phyloP scores from a whole-genome alignment of 163 green algal species.

The Prototheca wickerhamii region DNA sequence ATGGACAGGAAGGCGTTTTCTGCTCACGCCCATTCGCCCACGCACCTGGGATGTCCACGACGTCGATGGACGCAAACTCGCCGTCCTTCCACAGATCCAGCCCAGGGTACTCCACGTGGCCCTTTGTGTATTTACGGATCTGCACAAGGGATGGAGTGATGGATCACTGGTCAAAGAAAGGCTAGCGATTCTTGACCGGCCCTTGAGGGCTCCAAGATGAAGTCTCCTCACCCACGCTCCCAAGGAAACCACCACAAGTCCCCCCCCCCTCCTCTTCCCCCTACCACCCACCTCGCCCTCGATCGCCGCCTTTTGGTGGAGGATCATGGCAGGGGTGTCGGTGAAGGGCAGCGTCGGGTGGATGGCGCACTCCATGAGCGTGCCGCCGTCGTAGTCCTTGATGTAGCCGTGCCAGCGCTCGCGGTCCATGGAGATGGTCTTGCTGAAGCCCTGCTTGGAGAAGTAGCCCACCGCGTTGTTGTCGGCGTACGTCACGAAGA shows the following conservation, averaged over 20 bases:
- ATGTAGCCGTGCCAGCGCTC: slow-evolving; percentile 86
- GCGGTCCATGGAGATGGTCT: slow-evolving; percentile 52
- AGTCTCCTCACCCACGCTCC: neutral
- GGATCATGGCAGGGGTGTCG: slow-evolving; percentile 42
- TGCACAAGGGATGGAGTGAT: neutral
- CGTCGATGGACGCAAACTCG: neutral
- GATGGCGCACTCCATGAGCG: slow-evolving; percentile 93
- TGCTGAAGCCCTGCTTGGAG: slow-evolving; percentile 85
- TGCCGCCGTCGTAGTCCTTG: slow-evolving; percentile 98
- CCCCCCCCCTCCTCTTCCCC: neutral
- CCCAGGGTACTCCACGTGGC: neutral
- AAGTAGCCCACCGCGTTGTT: slow-evolving; percentile 99
- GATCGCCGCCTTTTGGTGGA: slow-evolving; percentile 43
- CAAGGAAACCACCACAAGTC: neutral
- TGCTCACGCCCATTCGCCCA: neutral
- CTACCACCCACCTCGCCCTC: slow-evolving; percentile 53
- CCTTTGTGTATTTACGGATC: neutral
- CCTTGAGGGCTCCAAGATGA: neutral
- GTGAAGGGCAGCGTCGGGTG: slow-evolving; percentile 55
- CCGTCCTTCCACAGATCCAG: slow-evolving; percentile 7
- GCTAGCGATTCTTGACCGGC: too few relatives aligned
- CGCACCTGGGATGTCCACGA: slow-evolving; percentile 14
- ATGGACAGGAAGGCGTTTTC: too few relatives aligned
- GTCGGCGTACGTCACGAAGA: slow-evolving; percentile 98
- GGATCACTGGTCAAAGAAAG: neutral